Evolutionary conservation across 2,329 filamentous ascomycete genomes (phyloP), one percentile per base, ranked within the genome.

Genomic region (Fusarium robinianum): DNA sequence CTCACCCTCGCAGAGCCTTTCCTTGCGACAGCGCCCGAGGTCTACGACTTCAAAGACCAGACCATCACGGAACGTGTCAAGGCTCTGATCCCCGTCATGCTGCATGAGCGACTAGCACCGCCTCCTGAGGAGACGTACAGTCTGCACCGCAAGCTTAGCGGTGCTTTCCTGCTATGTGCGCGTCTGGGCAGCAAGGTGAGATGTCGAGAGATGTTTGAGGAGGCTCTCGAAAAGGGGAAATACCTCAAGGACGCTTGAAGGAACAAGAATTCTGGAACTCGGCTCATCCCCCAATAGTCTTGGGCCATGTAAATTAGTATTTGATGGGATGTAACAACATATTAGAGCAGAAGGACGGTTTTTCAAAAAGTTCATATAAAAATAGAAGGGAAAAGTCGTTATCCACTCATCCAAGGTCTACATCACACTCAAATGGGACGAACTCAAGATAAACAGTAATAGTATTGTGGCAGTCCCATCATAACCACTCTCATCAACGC

Each of bases 71-170:
- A 97, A 63, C 80, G 95, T 30, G 92, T 99, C 44, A 84, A 91
- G 61, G 80, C 76, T 4, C 77, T 95, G 39, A 97, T 99, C 56
- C 94, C 94, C 11, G 74, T 95, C 39, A 99, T 99, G 94, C 77
- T 99, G 32, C 81, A 82, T 43, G 94, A 99, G 74, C 75, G 94
- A 23, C 72, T 99, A 14, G 83, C 89, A 11, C 92, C 94, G 16
- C 94, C 95, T 16, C 94, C 94, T 0, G 95, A 99, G 72, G 94
- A 99, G 76, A 99, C 94, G 38, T 99, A 99, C 65, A 92, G 87
- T 65, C 71, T 99, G 61, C 94, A 99, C 69, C 81, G 94, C 49
- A 99, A 99, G 73, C 72, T 99, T 41, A 96, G 90, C 66, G 94
- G 94, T 0, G 95, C 94, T 0, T 99, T 99, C 65, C 70, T 99